Base-by-base conservation (phyloP, 2,329 filamentous ascomycete species). In the Ophiosphaerella korrae region DNA sequence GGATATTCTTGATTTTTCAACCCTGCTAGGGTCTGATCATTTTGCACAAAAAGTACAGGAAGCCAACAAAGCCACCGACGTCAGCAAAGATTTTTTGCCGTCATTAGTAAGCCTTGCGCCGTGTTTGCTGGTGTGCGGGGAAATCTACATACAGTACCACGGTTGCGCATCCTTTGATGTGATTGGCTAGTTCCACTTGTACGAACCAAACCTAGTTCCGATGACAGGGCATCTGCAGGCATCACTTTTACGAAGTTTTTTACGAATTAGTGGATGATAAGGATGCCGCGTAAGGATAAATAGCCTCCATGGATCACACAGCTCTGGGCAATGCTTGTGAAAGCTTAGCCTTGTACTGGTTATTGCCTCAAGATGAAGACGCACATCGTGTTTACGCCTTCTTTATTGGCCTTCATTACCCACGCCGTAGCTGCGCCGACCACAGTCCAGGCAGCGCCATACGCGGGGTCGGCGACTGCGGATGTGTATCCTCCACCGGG, bases 401-500 rank as follows among this genome's bases (percentile, higher is more conserved):
- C 50, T n/a, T 45, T 62, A n/a, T 29, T 63, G 31, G 55, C 45
- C 7, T 45, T 63, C 16, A 24, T 54, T 46, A 40, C 52, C 32
- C 33, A 43, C 5, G 33, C 32, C 33, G 35, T 32, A 26, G 53
- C 61, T 16, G 59, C 63, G 35, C 53, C 57, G 33, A 57, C 45
- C 5, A 42, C 57, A 16, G 29, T 63, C 7, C 39, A 50, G 16
- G 65, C 57, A 4, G 50, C 58, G 2, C 41, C 44, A 2, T 53
- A 60, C 45, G 64, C 57, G 12, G 65, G 61, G 3, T 54, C 50
- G 13, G 46, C 55, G 12, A 53, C 53, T 11, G 51, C 57, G 26
- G 58, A 67, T 48, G 42, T 52, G 16, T 68, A 56, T 31, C 65
- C 65, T 29, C 64, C 64, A 18, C 51, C 62, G 39, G 57, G 60